Conservation (phyloP, 2,329 filamentous ascomycete genomes). For the Blastomyces percursus region DNA sequence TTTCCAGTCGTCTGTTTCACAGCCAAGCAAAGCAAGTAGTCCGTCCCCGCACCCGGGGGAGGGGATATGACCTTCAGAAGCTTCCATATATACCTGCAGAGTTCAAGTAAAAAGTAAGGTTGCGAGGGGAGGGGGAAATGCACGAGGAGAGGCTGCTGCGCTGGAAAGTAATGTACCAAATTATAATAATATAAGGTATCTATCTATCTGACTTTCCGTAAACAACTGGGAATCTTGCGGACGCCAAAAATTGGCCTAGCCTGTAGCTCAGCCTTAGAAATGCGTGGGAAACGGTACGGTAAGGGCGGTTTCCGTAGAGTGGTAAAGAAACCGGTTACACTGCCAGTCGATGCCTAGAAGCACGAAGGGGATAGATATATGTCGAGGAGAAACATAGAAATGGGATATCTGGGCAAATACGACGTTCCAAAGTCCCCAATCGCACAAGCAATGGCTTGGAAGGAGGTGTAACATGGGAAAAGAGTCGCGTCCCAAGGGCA, state of each 20-base stretch:
- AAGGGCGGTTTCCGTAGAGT: background rate
- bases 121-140: background rate
- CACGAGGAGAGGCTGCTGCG: background rate
- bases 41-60: too few species aligned
- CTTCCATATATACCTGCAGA: background rate
- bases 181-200: background rate
- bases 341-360: background rate
- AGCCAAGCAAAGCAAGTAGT: background rate
- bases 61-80: background rate
- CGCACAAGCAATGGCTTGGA: background rate
- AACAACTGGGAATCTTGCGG: background rate
- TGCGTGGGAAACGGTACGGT: background rate
- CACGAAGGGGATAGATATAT: background rate
- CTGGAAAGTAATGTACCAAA: background rate
- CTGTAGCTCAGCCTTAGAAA: background rate
- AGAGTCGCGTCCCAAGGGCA: background rate
- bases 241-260: background rate
- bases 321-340: background rate
- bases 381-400: background rate
- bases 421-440: background rate
- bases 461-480: background rate
- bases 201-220: background rate
- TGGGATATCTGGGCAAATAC: background rate
- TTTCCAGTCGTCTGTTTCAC: background rate
- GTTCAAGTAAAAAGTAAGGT: background rate